A percentile compares a stretch with the other conserved stretches of the same genome.
phyloP scores from a whole-genome alignment of 2,329 filamentous ascomycete genomes.

The Cercospora sp. region DNA sequence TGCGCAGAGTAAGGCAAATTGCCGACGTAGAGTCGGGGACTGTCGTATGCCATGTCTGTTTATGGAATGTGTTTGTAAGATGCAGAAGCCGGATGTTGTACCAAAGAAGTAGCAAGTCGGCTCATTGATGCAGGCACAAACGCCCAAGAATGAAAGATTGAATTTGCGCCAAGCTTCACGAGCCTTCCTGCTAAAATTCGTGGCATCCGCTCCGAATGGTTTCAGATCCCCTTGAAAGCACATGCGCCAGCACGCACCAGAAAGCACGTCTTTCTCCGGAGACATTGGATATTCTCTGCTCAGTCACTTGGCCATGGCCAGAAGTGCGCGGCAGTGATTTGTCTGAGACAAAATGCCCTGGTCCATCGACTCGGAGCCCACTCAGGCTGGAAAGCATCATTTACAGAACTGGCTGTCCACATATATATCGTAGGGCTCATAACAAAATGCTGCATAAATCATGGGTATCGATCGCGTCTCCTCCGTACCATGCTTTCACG shows the following conservation, averaged over 20 bases:
- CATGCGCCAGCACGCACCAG: neutral
- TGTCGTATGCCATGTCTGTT: constrained; percentile 6
- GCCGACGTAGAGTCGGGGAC: constrained; percentile 51
- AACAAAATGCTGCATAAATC: constrained; percentile 16
- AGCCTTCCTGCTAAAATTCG: constrained; percentile 11
- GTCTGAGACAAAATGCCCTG: neutral
- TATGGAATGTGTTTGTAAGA: neutral
- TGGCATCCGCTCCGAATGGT: constrained; percentile 1
- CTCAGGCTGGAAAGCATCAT: neutral
- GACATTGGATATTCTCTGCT: neutral
- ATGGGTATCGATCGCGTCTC: constrained; percentile 12
- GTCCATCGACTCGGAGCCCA: neutral
- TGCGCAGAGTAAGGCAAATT: constrained; percentile 59
- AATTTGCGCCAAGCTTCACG: constrained; percentile 10
- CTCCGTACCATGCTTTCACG: neutral
- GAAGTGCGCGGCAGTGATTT: neutral
- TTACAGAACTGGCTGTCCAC: constrained; percentile 1
- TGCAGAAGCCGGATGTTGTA: neutral
- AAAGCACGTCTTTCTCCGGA: neutral
- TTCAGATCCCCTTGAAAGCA: constrained; percentile 2
- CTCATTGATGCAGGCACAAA: constrained; percentile 12
- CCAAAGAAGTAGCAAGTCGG: neutral
- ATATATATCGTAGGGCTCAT: constrained; percentile 6
- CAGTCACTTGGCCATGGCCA: neutral
- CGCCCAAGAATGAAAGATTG: neutral